Evolutionary conservation across 805 yeast genomes (phyloP).

Genomic region (Nakazawaea peltata): DNA sequence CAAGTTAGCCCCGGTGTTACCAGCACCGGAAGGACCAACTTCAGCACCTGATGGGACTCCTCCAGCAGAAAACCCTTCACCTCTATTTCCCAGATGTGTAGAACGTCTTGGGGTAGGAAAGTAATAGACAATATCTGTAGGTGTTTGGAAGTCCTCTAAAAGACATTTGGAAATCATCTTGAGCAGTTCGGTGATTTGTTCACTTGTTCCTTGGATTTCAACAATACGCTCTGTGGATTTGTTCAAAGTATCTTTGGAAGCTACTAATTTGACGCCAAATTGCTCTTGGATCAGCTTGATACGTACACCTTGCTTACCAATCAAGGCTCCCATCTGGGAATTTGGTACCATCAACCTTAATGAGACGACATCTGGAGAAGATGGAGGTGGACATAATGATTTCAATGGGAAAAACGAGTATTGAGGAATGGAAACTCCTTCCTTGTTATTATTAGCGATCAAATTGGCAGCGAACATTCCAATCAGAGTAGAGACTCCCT

Average conservation of each 20-base stretch:
- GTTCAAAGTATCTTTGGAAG: conserved; percentile 75
- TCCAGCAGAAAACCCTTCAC: too few species aligned
- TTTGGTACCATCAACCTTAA: conserved; percentile 74
- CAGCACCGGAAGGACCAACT: not conserved
- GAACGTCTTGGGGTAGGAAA: conserved; percentile 31
- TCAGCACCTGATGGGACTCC: not conserved
- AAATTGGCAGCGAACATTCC: conserved; percentile 63
- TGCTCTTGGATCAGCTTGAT: conserved; percentile 71
- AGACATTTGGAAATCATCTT: conserved; percentile 60
- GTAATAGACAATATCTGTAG: conserved; percentile 57
- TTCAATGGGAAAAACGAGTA: conserved; percentile 54
- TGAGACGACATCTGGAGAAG: conserved; percentile 39
- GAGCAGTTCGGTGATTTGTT: conserved; percentile 48
- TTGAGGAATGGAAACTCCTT: conserved; percentile 23
- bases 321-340: conserved; percentile 80
- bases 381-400: conserved; percentile 44
- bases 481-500: conserved; percentile 61
- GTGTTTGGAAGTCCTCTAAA: conserved; percentile 64
- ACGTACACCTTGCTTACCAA: conserved; percentile 76
- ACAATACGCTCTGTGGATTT: conserved; percentile 80
- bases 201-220: conserved; percentile 77
- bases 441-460: conserved; percentile 19
- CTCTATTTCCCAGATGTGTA: too few species aligned
- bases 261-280: conserved; percentile 72
- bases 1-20: conserved; percentile 5